A percentile compares a stretch with the other conserved stretches of the same genome.
Conservation (phyloP, 2,329 filamentous ascomycete species). For the Fusarium protoensiforme region DNA sequence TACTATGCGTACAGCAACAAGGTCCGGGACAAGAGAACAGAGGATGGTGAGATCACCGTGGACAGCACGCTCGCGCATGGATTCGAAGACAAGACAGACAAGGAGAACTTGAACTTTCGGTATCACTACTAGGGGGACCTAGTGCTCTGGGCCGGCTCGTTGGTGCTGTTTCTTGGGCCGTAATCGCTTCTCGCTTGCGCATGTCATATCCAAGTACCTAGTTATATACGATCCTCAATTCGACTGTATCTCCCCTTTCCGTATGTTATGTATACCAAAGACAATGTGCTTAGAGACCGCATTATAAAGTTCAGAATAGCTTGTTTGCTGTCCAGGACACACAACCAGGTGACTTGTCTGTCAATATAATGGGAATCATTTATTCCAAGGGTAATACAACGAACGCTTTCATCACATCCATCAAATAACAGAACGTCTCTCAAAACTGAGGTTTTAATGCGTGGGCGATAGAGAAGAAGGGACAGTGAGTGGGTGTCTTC, state of each 20-base stretch:
- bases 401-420: no score
- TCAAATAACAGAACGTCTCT: no score
- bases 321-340: no score
- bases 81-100: not conserved
- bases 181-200: not conserved
- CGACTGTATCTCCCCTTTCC: not conserved
- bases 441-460: not conserved
- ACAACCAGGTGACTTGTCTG: no score
- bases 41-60: not conserved
- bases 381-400: no score
- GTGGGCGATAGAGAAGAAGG: not conserved
- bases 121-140: not conserved
- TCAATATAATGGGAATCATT: no score
- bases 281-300: no score
- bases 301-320: no score
- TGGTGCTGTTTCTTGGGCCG: not conserved
- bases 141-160: not conserved
- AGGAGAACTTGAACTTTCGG: not conserved
- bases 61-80: not conserved
- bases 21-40: not conserved
- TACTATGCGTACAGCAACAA: not conserved
- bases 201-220: not conserved
- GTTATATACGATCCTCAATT: not conserved
- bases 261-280: no score
- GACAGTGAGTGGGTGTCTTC: no score